A percentile compares a stretch with the other conserved stretches of the same genome.
Conservation (phyloP, 352 stramenopile genomes). For the Globisporangium mamillatum region DNA sequence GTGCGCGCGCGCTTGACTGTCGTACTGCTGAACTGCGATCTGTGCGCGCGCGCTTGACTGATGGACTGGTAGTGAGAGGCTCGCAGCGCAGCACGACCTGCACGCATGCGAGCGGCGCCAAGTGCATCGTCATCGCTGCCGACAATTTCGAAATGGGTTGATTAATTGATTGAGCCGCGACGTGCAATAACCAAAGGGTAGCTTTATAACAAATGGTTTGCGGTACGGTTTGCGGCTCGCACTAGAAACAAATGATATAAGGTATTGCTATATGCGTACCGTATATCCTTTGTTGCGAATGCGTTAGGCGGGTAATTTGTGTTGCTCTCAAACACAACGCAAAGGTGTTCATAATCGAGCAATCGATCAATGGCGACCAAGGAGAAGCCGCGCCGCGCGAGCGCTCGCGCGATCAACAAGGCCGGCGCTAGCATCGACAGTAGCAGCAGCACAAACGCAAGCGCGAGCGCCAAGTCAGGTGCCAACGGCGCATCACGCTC, state of each 20-base stretch:
- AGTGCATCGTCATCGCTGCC: background rate
- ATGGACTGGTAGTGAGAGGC: background rate
- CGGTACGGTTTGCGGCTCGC: background rate
- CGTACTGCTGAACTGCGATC: background rate
- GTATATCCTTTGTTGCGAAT: background rate
- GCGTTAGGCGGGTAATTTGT: background rate
- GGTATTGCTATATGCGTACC: background rate
- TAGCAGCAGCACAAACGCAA: constrained; percentile 1
- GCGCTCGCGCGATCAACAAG: constrained; percentile 15
- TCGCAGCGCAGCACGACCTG: background rate
- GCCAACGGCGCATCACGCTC: background rate
- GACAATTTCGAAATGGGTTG: background rate
- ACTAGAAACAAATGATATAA: background rate
- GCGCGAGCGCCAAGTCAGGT: constrained; percentile 5
- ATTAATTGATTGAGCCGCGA: background rate
- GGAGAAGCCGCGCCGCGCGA: constrained; percentile 5
- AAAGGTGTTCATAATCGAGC: background rate
- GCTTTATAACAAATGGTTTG: background rate
- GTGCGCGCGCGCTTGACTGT: background rate
- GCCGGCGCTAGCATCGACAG: constrained; percentile 10
- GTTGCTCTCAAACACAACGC: background rate
- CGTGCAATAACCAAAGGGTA: background rate
- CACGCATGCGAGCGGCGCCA: background rate
- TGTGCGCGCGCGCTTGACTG: background rate
- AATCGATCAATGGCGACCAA: constrained; percentile 2